A percentile compares a stretch with the other conserved stretches of the same genome.
Conservation (phyloP, 768 basidiomycete genomes). For the Boletus tomentosulus region DNA sequence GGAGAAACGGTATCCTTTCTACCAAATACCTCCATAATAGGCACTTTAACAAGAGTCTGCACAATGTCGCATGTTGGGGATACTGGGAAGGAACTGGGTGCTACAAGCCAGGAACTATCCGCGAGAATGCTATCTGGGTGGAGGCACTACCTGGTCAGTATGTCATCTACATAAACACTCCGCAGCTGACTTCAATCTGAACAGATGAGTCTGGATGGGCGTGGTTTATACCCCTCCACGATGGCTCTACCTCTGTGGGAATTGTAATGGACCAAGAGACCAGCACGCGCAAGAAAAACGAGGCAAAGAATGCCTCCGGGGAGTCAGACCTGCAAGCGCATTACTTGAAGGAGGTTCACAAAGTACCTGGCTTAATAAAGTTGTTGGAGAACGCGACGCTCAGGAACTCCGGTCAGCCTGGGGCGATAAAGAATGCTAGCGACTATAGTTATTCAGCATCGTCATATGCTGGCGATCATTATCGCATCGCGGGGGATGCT, state of each 20-base stretch:
- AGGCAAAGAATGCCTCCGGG: background rate
- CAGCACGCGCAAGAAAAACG: slow-evolving; percentile 26
- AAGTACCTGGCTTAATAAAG: slow-evolving; percentile 2
- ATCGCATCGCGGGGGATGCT: slow-evolving; percentile 57
- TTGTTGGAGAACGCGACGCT: slow-evolving; percentile 5
- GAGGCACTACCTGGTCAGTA: slow-evolving; percentile 26
- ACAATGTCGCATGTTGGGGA: slow-evolving; percentile 35
- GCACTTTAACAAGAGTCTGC: slow-evolving; percentile 29
- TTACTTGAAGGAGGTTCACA: slow-evolving; percentile 4
- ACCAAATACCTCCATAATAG: slow-evolving; percentile 34
- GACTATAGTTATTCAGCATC: slow-evolving; percentile 60
- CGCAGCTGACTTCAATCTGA: slow-evolving; percentile 6
- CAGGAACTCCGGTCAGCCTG: slow-evolving; percentile 1
- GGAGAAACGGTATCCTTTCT: slow-evolving; percentile 10
- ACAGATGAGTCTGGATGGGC: slow-evolving; percentile 52
- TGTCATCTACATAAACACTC: too few species aligned
- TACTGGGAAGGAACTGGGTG: slow-evolving; percentile 31
- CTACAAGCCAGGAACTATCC: slow-evolving; percentile 30
- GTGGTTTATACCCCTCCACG: slow-evolving; percentile 55
- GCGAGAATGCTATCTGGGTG: slow-evolving; percentile 36
- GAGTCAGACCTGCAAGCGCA: background rate
- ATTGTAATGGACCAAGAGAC: slow-evolving; percentile 44
- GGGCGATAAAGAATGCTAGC: slow-evolving; percentile 34
- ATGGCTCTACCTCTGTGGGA: slow-evolving; percentile 48
- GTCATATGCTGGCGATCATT: slow-evolving; percentile 47